Evolutionary conservation across 176 grass and related monocot species (phyloP).

Genomic region (Canna indica): DNA sequence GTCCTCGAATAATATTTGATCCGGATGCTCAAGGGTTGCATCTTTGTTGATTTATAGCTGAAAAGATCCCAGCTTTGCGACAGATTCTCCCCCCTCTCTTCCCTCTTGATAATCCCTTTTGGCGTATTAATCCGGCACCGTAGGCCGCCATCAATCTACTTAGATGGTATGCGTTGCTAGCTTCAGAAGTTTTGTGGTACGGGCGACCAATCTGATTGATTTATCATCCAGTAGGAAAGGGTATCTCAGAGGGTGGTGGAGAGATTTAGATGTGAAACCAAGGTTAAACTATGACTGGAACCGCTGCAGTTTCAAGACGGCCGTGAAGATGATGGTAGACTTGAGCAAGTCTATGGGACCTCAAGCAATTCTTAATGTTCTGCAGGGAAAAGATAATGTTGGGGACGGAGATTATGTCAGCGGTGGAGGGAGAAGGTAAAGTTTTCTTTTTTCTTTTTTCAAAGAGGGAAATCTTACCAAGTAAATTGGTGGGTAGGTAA

Average conservation of each 20-base stretch:
- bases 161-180: conserved; percentile 4
- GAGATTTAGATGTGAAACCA: not conserved
- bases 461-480: too few relatives aligned
- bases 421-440: conserved; percentile 1
- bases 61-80: not conserved
- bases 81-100: not conserved
- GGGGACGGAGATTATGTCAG: not conserved
- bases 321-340: conserved; percentile 2
- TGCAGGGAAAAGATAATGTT: not conserved
- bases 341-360: not conserved
- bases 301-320: not conserved
- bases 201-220: not conserved
- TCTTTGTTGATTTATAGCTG: not conserved
- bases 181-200: not conserved
- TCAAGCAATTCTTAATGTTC: not conserved
- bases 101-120: not conserved
- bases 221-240: not conserved
- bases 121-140: not conserved
- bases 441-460: not conserved
- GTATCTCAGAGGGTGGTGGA: not conserved
- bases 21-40: not conserved
- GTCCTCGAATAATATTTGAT: not conserved
- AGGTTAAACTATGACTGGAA: not conserved
- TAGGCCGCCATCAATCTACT: not conserved
- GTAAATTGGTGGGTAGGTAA: not conserved